Conservation (phyloP, 1,284 basidiomycete species). For the Trichosporon coremiiforme region DNA sequence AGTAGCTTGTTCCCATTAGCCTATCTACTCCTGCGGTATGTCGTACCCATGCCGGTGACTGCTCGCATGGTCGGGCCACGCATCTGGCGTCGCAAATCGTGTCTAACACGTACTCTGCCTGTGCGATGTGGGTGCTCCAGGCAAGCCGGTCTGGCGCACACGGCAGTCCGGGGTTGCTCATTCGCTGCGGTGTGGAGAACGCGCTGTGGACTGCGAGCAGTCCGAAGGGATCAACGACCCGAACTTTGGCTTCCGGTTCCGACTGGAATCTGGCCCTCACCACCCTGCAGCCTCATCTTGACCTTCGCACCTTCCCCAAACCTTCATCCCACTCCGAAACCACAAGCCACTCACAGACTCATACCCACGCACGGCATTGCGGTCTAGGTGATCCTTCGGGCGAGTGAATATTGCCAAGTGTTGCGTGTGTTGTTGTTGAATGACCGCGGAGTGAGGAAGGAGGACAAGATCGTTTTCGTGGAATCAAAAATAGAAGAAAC, state of each 20-base stretch:
- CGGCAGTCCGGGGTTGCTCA: neutral
- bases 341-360: neutral
- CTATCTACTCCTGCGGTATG: constrained; percentile 16
- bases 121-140: neutral
- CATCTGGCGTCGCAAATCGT: neutral
- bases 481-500: no score
- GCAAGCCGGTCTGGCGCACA: neutral
- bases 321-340: neutral
- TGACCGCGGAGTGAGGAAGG: neutral
- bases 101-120: neutral
- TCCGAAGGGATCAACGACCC: constrained; percentile 8
- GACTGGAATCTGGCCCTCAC: neutral
- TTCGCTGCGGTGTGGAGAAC: neutral
- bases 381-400: neutral
- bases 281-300: neutral
- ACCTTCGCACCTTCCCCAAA: neutral
- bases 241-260: neutral
- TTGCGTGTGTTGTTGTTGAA: neutral
- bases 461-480: neutral
- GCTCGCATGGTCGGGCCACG: neutral
- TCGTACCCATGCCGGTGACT: neutral
- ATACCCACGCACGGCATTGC: neutral
- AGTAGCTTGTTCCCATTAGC: constrained; percentile 14
- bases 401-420: neutral
- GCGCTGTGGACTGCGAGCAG: neutral